These are phyloP conservation scores for Magnolia officinalis DNA, from an alignment of 164 flowering plant species.

Conservation along the genomic window DNA sequence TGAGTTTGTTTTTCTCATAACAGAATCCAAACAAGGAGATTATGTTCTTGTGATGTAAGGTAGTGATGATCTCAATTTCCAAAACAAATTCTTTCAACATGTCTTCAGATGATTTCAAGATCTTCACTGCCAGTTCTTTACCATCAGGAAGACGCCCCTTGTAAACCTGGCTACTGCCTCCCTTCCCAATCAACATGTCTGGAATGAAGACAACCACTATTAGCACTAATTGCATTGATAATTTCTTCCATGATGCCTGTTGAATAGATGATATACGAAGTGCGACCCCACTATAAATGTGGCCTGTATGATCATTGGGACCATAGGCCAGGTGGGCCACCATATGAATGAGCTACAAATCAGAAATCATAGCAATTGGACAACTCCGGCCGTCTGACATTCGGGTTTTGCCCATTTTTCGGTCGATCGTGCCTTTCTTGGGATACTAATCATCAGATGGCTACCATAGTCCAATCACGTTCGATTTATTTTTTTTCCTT, in stretches of 20 bases:
- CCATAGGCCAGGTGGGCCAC: too few species aligned
- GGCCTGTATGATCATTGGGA: too few species aligned
- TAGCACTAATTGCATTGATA: background rate
- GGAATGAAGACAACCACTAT: slow-evolving; percentile 5
- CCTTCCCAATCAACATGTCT: slow-evolving; percentile 89
- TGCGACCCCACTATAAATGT: too few species aligned
- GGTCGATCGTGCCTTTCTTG: too few species aligned
- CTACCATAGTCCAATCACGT: too few species aligned
- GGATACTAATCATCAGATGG: too few species aligned
- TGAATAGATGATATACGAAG: too few species aligned
- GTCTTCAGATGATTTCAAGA: slow-evolving; percentile 68
- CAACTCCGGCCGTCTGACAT: too few species aligned
- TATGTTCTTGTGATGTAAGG: slow-evolving; percentile 73
- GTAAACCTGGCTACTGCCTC: slow-evolving; percentile 87
- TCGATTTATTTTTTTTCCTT: background rate
- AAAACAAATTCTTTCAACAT: slow-evolving; percentile 60
- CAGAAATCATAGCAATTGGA: background rate
- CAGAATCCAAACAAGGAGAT: slow-evolving; percentile 84
- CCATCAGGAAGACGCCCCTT: slow-evolving; percentile 78
- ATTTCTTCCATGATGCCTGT: too few species aligned
- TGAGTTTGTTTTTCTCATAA: slow-evolving; percentile 58
- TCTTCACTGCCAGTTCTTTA: slow-evolving; percentile 82
- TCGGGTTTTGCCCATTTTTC: too few species aligned
- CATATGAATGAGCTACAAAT: background rate
- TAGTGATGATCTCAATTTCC: slow-evolving; percentile 82